Conservation (phyloP, 2,329 filamentous ascomycete genomes). For the Aspergillus arachidicola region DNA sequence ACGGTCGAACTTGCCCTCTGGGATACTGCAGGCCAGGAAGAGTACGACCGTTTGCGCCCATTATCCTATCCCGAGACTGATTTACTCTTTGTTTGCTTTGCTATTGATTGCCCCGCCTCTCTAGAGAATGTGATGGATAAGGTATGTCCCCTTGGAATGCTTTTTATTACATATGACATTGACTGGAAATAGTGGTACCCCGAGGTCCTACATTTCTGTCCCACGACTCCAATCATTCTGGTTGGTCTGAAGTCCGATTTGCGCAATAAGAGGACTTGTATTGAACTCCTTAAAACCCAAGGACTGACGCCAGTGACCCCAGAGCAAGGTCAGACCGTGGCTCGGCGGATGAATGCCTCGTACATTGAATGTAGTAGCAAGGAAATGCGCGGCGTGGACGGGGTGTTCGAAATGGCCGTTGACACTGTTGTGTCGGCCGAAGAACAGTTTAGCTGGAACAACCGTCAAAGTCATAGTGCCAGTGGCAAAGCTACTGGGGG, state of each 20-base stretch:
- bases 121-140: slow-evolving; percentile 99
- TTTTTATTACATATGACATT: background rate
- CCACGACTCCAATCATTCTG: slow-evolving; percentile 92
- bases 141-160: slow-evolving; percentile 56
- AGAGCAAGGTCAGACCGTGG: slow-evolving; percentile 85
- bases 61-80: slow-evolving; percentile 98
- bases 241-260: slow-evolving; percentile 97
- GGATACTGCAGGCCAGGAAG: slow-evolving; percentile 98
- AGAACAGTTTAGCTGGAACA: slow-evolving; percentile 55
- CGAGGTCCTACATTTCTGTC: slow-evolving; percentile 98
- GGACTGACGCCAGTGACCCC: slow-evolving; percentile 91
- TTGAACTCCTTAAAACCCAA: slow-evolving; percentile 98
- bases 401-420: slow-evolving; percentile 92
- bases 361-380: slow-evolving; percentile 99
- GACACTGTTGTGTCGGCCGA: slow-evolving; percentile 85
- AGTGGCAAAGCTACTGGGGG: slow-evolving; percentile 36
- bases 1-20: slow-evolving; percentile 94
- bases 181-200: slow-evolving; percentile 79
- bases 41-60: slow-evolving; percentile 93
- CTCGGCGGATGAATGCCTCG: slow-evolving; percentile 87
- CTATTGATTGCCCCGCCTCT: slow-evolving; percentile 97
- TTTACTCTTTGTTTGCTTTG: slow-evolving; percentile 97
- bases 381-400: slow-evolving; percentile 93
- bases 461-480: slow-evolving; percentile 21
- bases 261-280: slow-evolving; percentile 91